Evolutionary conservation across 345 rosid species (phyloP).

Genomic region (Triadica sebifera): DNA sequence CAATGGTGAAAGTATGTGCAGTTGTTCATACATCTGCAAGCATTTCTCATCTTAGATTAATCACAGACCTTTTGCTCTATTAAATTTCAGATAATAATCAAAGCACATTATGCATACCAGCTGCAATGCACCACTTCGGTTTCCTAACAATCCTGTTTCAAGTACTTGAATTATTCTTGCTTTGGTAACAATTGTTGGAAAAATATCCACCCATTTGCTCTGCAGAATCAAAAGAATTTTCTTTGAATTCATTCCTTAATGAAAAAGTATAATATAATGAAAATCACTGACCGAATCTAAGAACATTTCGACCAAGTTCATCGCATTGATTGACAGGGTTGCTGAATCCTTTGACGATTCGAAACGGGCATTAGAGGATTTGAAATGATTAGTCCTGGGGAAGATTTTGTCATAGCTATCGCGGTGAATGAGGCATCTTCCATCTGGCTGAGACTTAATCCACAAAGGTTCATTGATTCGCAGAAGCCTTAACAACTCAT

Average conservation of each 20-base stretch:
- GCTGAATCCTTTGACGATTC: slow-evolving; percentile 61
- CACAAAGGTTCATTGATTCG: slow-evolving; percentile 49
- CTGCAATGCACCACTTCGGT: slow-evolving; percentile 42
- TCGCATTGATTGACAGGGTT: slow-evolving; percentile 41
- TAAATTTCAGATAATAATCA: background rate
- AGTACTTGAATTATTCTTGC: slow-evolving; percentile 45
- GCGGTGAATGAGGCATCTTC: slow-evolving; percentile 35
- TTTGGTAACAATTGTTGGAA: slow-evolving; percentile 61
- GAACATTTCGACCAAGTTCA: slow-evolving; percentile 42
- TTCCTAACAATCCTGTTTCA: slow-evolving; percentile 31
- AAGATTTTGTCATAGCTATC: slow-evolving; percentile 43
- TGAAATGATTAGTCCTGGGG: slow-evolving; percentile 30
- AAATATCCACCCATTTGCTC: slow-evolving; percentile 60
- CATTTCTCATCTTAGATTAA: slow-evolving; percentile 1
- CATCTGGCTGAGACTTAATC: slow-evolving; percentile 39
- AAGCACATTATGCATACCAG: slow-evolving; percentile 41
- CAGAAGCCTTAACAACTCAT: slow-evolving; percentile 51
- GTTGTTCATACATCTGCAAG: slow-evolving; percentile 48
- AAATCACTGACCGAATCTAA: slow-evolving; percentile 48
- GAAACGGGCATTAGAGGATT: slow-evolving; percentile 32
- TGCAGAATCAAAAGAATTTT: slow-evolving; percentile 20
- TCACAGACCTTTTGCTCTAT: background rate
- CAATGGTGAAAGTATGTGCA: slow-evolving; percentile 70
- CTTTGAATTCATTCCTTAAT: background rate
- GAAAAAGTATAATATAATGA: background rate